These are phyloP conservation scores for Pyrenochaeta sp. DNA, from an alignment of 2,329 filamentous ascomycete genomes.

Conservation along the genomic window DNA sequence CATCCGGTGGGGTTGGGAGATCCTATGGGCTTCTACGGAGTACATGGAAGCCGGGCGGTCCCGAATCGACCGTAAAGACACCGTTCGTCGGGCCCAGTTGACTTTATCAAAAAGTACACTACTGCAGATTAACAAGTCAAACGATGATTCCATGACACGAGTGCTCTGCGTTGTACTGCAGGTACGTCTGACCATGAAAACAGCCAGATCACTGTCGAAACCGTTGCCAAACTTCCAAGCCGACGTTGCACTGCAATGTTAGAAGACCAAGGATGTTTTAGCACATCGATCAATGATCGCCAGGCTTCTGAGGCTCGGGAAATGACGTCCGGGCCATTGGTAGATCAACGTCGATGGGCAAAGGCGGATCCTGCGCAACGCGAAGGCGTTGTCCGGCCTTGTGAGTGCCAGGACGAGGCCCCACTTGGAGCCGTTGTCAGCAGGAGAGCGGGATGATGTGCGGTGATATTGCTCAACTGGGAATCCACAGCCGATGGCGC, in stretches of 20 bases:
- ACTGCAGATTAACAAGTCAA: background rate
- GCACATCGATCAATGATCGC: slow-evolving; percentile 3
- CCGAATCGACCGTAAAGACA: slow-evolving; percentile 17
- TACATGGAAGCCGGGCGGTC: slow-evolving; percentile 15
- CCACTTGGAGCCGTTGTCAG: slow-evolving; percentile 7
- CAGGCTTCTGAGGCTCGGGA: slow-evolving; percentile 1
- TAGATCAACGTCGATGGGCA: slow-evolving; percentile 7
- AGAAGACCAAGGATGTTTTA: background rate
- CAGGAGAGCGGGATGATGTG: slow-evolving; percentile 1
- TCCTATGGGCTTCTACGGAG: slow-evolving; percentile 20
- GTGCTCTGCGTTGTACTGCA: background rate
- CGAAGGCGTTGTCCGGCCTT: background rate
- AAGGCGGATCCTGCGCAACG: background rate
- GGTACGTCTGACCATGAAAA: background rate
- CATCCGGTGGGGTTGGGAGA: slow-evolving; percentile 15
- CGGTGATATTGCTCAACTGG: background rate
- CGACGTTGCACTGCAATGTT: slow-evolving; percentile 1
- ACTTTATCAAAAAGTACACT: background rate
- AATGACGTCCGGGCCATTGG: slow-evolving; percentile 1
- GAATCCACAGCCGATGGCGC: slow-evolving; percentile 4
- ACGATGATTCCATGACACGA: no score
- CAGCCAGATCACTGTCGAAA: background rate
- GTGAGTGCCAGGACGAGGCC: background rate
- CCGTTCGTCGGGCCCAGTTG: slow-evolving; percentile 16
- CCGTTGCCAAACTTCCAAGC: background rate